Evolutionary conservation across 1,284 basidiomycete genomes (phyloP).

Genomic region (Microstroma glucosiphilum): DNA sequence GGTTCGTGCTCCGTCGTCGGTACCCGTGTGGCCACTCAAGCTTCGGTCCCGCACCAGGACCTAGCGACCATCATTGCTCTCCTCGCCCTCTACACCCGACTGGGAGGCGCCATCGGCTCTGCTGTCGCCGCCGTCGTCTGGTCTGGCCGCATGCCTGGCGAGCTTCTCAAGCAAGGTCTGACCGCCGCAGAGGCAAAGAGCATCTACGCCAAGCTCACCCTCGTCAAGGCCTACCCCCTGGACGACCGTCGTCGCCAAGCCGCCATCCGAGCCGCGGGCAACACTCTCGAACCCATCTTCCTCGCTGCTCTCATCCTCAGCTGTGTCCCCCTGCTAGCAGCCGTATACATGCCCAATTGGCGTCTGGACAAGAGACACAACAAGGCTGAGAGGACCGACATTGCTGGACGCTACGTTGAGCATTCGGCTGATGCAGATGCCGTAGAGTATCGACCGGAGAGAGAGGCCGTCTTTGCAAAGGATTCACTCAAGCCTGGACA

Average conservation of each 20-base stretch:
- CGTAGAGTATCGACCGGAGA: too few relatives aligned
- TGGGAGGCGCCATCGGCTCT: slow-evolving; percentile 51
- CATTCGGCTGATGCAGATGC: too few relatives aligned
- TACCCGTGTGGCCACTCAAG: slow-evolving; percentile 50
- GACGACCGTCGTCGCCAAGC: neutral
- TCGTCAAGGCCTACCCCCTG: neutral
- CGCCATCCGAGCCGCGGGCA: neutral
- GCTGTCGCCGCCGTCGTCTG: slow-evolving; percentile 50
- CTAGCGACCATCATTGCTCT: slow-evolving; percentile 51
- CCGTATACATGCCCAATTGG: slow-evolving; percentile 50
- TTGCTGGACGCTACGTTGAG: slow-evolving; percentile 14
- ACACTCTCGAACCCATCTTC: neutral
- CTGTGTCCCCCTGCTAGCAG: slow-evolving; percentile 51
- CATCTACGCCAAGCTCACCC: slow-evolving; percentile 15
- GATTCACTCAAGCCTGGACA: too few relatives aligned
- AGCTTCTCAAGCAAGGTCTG: slow-evolving; percentile 53
- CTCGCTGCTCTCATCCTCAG: slow-evolving; percentile 8
- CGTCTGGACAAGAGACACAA: slow-evolving; percentile 54
- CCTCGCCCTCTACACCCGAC: slow-evolving; percentile 50
- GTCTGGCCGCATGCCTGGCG: slow-evolving; percentile 32
- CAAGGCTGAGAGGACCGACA: slow-evolving; percentile 52
- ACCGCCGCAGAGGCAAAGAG: slow-evolving; percentile 16
- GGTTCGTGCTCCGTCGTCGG: slow-evolving; percentile 43
- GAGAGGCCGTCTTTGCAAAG: too few relatives aligned
- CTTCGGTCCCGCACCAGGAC: slow-evolving; percentile 50